phyloP scores from a whole-genome alignment of 495 filamentous ascomycete genomes.

The Annulohypoxylon bovei region DNA sequence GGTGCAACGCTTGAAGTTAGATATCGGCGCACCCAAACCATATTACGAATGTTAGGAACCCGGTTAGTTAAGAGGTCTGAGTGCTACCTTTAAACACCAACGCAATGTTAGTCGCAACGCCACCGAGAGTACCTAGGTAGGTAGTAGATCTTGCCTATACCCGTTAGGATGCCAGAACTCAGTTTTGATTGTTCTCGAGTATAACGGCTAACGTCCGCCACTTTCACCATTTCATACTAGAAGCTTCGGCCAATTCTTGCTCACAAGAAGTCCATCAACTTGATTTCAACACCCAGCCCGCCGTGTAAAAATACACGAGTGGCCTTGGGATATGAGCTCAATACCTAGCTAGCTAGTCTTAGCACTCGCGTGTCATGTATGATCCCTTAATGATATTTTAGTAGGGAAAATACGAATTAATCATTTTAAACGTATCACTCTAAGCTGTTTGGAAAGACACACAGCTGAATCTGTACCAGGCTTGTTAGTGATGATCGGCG shows the following conservation, averaged over 20 bases:
- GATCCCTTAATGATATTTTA: not conserved
- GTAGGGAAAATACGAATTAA: not conserved
- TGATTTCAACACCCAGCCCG: not conserved
- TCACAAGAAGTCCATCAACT: not conserved
- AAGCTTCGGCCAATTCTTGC: not conserved
- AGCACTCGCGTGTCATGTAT: not conserved
- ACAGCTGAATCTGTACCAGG: not conserved
- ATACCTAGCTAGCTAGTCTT: not conserved
- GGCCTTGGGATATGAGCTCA: not conserved
- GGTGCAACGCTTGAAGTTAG: constrained; percentile 23
- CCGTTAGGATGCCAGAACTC: not conserved
- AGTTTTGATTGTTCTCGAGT: not conserved
- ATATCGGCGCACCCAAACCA: constrained; percentile 8
- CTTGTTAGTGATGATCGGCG: constrained; percentile 3
- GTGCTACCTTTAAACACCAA: not conserved
- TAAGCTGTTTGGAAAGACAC: not conserved
- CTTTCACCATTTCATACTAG: not conserved
- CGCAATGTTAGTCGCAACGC: constrained; percentile 7
- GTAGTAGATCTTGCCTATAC: constrained; percentile 2
- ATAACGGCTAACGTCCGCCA: constrained; percentile 1
- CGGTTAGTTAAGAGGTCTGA: constrained; percentile 19
- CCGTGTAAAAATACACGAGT: not conserved
- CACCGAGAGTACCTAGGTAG: not conserved
- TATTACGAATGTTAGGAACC: constrained; percentile 21
- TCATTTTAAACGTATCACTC: not conserved